Base-by-base conservation (phyloP, 192 early-diverging fungal genomes). In the Coemansia sp. region DNA sequence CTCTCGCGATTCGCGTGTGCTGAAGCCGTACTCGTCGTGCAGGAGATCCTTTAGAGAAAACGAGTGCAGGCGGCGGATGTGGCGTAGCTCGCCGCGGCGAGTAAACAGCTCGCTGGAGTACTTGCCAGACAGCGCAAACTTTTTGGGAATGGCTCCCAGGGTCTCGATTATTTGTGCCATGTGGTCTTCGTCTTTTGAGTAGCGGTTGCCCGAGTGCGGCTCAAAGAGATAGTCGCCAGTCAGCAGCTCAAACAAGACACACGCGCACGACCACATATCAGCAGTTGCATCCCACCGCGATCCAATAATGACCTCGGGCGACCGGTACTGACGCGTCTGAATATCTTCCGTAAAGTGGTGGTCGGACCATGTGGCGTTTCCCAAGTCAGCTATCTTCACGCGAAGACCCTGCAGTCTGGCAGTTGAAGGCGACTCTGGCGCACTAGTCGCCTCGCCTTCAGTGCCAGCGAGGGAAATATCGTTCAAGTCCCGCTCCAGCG, bases 221-320 rank as follows among this genome's bases (percentile, higher is more conserved):
- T 98, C 95, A 86, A 98, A 98, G 38, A 98, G 79, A 65, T 95
- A 98, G 74, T 96, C 93, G 22, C 94, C 93, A 0, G 96, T 97
- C 24, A 97, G 77, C 22, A 98, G 84, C 80, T 98, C 96, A 74
- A 98, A 98, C 0, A 94, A 83, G 84, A 98, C 90, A 80, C 94
- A 96, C 16, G 93, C 97, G 37, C 96, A 84, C 62, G 91, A 93
- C 97, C 97, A 98, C 29, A 96, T 88, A 74, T 98, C 97, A 5
- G 95, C 90, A 32, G 87, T 89, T 6, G 89, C 65, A 37, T 93
- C 90, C 89, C 96, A 98, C 39, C 86, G 82, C 22, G 89, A 84
- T 3, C 97, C 97, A 18, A 97, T 80, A 61, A 97, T 95, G 2
- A 95, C 97, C 72, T 98, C 97, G 27, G 97, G 97, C 9, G 90